phyloP scores from a whole-genome alignment of 306 rosid genomes.

The Echinosophora koreensis region DNA sequence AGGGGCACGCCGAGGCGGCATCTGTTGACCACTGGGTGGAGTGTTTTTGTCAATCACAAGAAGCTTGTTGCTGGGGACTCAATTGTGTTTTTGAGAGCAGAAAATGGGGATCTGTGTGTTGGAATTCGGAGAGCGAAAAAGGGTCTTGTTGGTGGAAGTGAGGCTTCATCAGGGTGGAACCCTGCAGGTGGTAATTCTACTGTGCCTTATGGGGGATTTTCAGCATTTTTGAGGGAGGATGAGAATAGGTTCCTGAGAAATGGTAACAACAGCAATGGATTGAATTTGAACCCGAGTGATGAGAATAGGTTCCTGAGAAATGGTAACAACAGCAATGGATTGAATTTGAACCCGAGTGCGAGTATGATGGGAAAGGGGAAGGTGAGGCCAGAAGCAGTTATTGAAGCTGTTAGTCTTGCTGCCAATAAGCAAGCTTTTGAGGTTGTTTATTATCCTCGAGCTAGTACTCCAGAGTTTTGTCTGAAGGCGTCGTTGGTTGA shows the following conservation, averaged over 20 bases:
- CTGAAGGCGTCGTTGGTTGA: constrained; percentile 78
- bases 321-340: constrained; percentile 52
- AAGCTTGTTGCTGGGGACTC: constrained; percentile 95
- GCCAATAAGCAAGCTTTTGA: constrained; percentile 81
- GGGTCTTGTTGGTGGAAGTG: constrained; percentile 74
- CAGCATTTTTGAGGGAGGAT: constrained; percentile 65
- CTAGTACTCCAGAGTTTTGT: constrained; percentile 88
- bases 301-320: constrained; percentile 62
- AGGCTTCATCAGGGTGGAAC: constrained; percentile 77
- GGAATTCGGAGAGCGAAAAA: constrained; percentile 91
- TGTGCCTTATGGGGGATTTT: constrained; percentile 67
- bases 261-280: constrained; percentile 52
- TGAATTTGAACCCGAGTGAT: constrained; percentile 53
- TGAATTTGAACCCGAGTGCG: constrained; percentile 55
- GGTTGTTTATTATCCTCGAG: constrained; percentile 88
- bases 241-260: constrained; percentile 62
- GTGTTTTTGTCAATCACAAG: constrained; percentile 91
- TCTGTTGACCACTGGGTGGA: constrained; percentile 97
- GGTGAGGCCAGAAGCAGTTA: constrained; percentile 76
- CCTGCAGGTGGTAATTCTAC: constrained; percentile 70
- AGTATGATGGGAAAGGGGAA: constrained; percentile 62
- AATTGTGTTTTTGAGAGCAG: constrained; percentile 82
- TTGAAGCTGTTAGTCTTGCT: constrained; percentile 81
- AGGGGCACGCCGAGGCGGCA: constrained; percentile 96
- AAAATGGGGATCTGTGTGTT: constrained; percentile 86